Conservation (phyloP, 768 basidiomycete genomes). For the Xerocomus potaroensis region DNA sequence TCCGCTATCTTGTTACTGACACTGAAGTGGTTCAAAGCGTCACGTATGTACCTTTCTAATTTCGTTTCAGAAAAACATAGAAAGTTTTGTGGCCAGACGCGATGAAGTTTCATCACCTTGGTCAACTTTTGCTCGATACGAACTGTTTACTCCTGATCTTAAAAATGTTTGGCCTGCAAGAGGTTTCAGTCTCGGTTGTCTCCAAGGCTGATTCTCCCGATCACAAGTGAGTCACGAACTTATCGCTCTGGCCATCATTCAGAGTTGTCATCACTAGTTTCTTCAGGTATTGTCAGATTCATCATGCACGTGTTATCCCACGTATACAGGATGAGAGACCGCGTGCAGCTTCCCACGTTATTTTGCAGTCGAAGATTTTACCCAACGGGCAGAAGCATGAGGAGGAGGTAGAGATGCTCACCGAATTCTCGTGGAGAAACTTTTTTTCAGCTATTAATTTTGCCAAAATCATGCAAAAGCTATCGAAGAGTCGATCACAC, state of each 20-base stretch:
- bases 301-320: conserved; percentile 67
- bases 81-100: conserved; percentile 54
- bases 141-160: conserved; percentile 90
- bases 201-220: conserved; percentile 86
- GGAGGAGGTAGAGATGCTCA: conserved; percentile 88
- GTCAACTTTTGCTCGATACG: conserved; percentile 92
- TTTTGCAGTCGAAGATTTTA: conserved; percentile 51
- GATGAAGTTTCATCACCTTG: conserved; percentile 98
- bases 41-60: conserved; percentile 58
- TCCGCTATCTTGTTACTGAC: conserved; percentile 89
- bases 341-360: conserved; percentile 54
- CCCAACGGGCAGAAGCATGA: conserved; percentile 74
- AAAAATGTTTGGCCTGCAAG: conserved; percentile 98
- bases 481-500: conserved; percentile 92
- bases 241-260: conserved; percentile 1
- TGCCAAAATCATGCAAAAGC: conserved; percentile 95
- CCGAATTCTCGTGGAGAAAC: conserved; percentile 96
- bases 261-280: conserved; percentile 53
- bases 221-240: conserved; percentile 80
- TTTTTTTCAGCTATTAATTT: conserved; percentile 98
- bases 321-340: conserved; percentile 60
- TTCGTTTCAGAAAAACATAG: neutral
- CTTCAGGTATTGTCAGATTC: conserved; percentile 87
- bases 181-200: conserved; percentile 79
- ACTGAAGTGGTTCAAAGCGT: conserved; percentile 98